Percentiles rank a stretch among this genome's conserved stretches.
Evolutionary conservation across 352 stramenopile genomes (phyloP).

Genomic region (Nothophytophthora sp.): DNA sequence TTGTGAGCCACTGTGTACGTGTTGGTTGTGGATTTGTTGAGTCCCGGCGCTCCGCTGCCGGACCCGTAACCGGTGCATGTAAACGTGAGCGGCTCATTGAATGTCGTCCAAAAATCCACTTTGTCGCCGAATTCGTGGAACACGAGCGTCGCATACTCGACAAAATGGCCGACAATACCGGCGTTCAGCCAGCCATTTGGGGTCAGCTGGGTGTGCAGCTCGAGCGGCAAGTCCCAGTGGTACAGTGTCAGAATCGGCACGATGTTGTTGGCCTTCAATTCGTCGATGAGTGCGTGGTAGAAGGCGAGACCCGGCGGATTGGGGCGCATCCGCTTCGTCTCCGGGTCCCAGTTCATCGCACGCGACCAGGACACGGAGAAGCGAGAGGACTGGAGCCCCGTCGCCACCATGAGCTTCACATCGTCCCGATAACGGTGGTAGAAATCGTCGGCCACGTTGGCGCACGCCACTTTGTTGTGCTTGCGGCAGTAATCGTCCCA

Average conservation of each 20-base stretch:
- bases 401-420: slow-evolving; percentile 91
- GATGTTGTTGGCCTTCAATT: slow-evolving; percentile 74
- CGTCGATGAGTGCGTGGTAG: slow-evolving; percentile 93
- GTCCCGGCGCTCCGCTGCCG: slow-evolving; percentile 45
- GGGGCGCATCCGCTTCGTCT: slow-evolving; percentile 48
- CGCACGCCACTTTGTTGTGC: slow-evolving; percentile 70
- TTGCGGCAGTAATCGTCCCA: slow-evolving; percentile 94
- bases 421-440: slow-evolving; percentile 91
- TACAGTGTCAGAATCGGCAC: slow-evolving; percentile 95
- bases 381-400: slow-evolving; percentile 92
- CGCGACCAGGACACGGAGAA: slow-evolving; percentile 94
- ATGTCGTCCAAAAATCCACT: slow-evolving; percentile 94
- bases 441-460: slow-evolving; percentile 94
- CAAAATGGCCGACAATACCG: slow-evolving; percentile 67
- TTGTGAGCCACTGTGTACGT: slow-evolving; percentile 81
- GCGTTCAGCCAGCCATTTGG: slow-evolving; percentile 73
- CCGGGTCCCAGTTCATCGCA: slow-evolving; percentile 82
- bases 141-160: slow-evolving; percentile 89
- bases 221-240: slow-evolving; percentile 95
- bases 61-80: slow-evolving; percentile 86
- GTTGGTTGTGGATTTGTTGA: slow-evolving; percentile 46
- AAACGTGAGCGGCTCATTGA: slow-evolving; percentile 94
- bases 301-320: slow-evolving; percentile 91
- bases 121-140: slow-evolving; percentile 91
- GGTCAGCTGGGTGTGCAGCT: slow-evolving; percentile 77